A percentile compares a stretch with the other conserved stretches of the same genome.
phyloP scores from a whole-genome alignment of 75 land plant genomes.

The Isoetes taiwanensis region DNA sequence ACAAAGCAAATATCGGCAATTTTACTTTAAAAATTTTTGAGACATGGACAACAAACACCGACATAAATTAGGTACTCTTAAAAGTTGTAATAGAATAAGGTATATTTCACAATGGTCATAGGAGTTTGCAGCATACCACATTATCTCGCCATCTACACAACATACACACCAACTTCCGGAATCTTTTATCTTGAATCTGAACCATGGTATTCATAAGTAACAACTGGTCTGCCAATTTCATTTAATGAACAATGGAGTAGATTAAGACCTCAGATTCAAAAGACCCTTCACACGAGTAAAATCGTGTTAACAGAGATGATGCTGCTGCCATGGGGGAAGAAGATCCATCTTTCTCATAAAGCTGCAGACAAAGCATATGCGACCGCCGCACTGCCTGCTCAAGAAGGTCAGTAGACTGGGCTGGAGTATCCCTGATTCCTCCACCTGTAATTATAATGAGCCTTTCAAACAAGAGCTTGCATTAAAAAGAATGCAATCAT shows the following conservation, averaged over 20 bases:
- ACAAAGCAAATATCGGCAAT: not conserved
- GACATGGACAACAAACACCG: too few species aligned
- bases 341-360: constrained; percentile 61
- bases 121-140: constrained; percentile 68
- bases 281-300: not conserved
- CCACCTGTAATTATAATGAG: not conserved
- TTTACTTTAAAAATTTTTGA: too few species aligned
- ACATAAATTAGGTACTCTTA: too few species aligned
- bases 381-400: constrained; percentile 68
- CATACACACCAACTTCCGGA: constrained; percentile 40
- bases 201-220: not conserved
- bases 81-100: too few species aligned
- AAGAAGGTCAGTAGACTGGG: constrained; percentile 28
- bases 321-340: constrained; percentile 45
- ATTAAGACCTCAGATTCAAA: constrained; percentile 4
- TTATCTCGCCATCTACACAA: constrained; percentile 82
- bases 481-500: not conserved
- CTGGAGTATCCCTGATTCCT: not conserved
- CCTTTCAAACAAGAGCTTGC: not conserved
- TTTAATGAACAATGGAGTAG: not conserved
- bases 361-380: constrained; percentile 68
- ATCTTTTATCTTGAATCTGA: constrained; percentile 8
- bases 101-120: too few species aligned
- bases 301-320: constrained; percentile 43
- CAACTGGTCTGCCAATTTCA: not conserved